phyloP scores from a whole-genome alignment of 2,329 filamentous ascomycete species.

The Epichloe scottii region DNA sequence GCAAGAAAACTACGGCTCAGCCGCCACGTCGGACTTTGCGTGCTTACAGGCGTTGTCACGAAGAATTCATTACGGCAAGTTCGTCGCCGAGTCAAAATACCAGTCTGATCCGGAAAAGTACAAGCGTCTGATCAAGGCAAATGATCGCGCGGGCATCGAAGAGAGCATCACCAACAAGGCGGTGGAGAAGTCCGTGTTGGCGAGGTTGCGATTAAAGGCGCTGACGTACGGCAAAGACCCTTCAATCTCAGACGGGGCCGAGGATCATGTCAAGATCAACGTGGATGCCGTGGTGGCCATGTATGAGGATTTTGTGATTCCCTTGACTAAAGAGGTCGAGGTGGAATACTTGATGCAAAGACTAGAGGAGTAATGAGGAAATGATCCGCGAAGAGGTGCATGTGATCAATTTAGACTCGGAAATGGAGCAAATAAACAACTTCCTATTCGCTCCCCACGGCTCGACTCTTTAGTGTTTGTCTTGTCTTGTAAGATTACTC shows the following conservation, averaged over 20 bases:
- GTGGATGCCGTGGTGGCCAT: slow-evolving; percentile 81
- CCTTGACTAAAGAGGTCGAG: slow-evolving; percentile 94
- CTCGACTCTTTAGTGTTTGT: no score
- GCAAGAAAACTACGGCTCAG: slow-evolving; percentile 89
- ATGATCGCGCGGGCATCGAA: slow-evolving; percentile 70
- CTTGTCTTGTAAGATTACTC: no score
- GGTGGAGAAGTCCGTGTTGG: slow-evolving; percentile 85
- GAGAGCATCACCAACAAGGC: slow-evolving; percentile 79
- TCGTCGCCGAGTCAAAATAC: slow-evolving; percentile 95
- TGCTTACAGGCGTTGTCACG: slow-evolving; percentile 83
- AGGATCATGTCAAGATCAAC: slow-evolving; percentile 68
- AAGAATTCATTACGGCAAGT: slow-evolving; percentile 95
- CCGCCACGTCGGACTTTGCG: slow-evolving; percentile 81
- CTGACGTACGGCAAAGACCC: slow-evolving; percentile 90
- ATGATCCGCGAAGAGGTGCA: background rate
- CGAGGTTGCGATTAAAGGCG: slow-evolving; percentile 76
- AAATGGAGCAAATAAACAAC: no score
- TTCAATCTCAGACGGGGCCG: slow-evolving; percentile 41
- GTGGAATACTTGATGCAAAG: slow-evolving; percentile 97
- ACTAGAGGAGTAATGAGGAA: slow-evolving; percentile 33
- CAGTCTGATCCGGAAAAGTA: slow-evolving; percentile 69
- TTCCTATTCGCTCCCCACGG: no score
- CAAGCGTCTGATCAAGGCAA: slow-evolving; percentile 67
- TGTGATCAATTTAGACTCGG: background rate
- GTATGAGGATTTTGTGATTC: slow-evolving; percentile 90